Evolutionary conservation across 2,329 filamentous ascomycete species (phyloP), one percentile per base, ranked within the genome.

Genomic region (Xenoacremonium recifei): DNA sequence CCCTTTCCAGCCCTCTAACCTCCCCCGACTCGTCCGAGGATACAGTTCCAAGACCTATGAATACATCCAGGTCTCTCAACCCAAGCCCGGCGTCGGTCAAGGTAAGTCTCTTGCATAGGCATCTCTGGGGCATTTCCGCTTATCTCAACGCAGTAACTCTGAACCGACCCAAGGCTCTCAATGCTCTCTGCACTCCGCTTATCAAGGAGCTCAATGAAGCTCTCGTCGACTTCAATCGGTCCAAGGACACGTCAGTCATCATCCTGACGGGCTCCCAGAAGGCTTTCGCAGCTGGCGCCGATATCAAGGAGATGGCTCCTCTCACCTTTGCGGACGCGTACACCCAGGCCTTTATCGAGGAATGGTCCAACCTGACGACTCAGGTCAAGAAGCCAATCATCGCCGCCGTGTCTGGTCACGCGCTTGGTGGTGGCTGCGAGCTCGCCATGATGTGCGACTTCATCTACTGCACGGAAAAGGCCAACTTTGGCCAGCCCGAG

Each of bases 261-360:
- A 69, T 99, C 45, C 75, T 99, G 44, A 96, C 93, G 1, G 93
- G 93, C 41, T 95, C 86, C 34, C 76, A 89, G 53, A 89, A 85
- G 67, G 91, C 92, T 31, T 99, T 96, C 62, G 92, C 92, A 21
- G 92, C 93, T 33, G 93, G 93, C 38, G 93, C 93, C 47, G 93
- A 99, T 68, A 99, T 99, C 74, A 97, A 97, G 70, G 93, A 99
- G 70, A 99, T 99, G 93, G 87, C 89, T 21, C 84, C 89, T 47
- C 81, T 96, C 29, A 91, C 85, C 41, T 99, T 99, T 70, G 80
- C 87, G 49, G 75, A 85, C 51, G 92, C 93, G 29, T 97, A 96
- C 72, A 87, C 82, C 35, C 82, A 75, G 54, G 89, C 95, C 62
- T 99, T 99, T 68, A 97, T 99, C 67, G 90, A 96, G 64, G 83